A percentile compares a stretch with the other conserved stretches of the same genome.
Conservation (phyloP, 495 filamentous ascomycete genomes). For the Tuber magnatum region DNA sequence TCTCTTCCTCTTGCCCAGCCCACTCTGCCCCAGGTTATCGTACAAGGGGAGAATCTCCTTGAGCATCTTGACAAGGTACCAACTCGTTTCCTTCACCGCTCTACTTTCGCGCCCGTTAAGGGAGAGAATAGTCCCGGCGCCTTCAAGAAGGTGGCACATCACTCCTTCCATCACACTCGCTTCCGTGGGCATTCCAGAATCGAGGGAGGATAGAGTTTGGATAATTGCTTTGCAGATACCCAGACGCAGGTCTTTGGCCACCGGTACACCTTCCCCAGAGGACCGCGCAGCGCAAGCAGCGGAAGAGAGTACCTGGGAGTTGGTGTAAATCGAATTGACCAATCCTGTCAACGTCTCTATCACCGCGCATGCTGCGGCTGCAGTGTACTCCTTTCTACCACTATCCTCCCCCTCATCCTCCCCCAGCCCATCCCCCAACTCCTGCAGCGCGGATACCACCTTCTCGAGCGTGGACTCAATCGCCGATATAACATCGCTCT, state of each 20-base stretch:
- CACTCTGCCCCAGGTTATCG: neutral
- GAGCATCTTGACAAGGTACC: conserved; percentile 34
- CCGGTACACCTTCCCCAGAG: neutral
- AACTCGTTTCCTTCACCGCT: conserved; percentile 24
- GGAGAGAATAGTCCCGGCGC: conserved; percentile 12
- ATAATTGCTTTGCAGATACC: conserved; percentile 24
- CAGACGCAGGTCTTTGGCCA: conserved; percentile 20
- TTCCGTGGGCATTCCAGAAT: conserved; percentile 12
- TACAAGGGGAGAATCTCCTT: conserved; percentile 14
- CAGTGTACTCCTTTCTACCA: conserved; percentile 11
- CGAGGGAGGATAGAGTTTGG: conserved; percentile 11
- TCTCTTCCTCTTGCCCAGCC: conserved; percentile 13
- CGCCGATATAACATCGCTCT: neutral
- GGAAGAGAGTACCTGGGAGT: conserved; percentile 16
- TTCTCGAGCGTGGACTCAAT: conserved; percentile 5
- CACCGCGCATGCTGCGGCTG: conserved; percentile 16
- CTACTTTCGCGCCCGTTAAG: neutral
- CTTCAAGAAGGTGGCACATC: conserved; percentile 17
- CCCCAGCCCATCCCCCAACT: neutral
- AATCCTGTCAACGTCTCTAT: conserved; percentile 13
- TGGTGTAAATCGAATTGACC: conserved; percentile 18
- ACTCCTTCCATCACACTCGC: conserved; percentile 26
- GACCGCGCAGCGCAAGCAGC: neutral
- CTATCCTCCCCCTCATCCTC: neutral
- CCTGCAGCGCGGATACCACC: conserved; percentile 11